These are phyloP conservation scores for Opeltia flavorubescens DNA, from an alignment of 495 filamentous ascomycete genomes.

Conservation along the genomic window DNA sequence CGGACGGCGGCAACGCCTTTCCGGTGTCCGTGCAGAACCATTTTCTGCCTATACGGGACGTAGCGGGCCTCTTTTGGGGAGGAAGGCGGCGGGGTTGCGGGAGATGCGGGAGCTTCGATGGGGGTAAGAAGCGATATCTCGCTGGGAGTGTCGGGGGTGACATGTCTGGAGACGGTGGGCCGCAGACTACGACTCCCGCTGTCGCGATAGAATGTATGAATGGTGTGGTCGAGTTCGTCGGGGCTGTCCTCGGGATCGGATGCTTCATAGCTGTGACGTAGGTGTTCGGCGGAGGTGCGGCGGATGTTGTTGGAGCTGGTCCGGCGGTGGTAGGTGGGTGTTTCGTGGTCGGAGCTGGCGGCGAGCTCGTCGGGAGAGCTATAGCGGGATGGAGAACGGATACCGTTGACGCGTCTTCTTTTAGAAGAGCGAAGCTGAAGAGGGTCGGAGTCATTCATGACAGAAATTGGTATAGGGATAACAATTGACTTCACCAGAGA, in stretches of 20 bases:
- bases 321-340: slow-evolving; percentile 19
- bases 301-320: slow-evolving; percentile 11
- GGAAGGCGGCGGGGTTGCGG: neutral
- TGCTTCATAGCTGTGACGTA: slow-evolving; percentile 1
- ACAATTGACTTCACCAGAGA: neutral
- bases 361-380: slow-evolving; percentile 42
- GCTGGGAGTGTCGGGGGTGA: neutral
- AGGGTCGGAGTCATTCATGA: neutral
- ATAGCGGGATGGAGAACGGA: slow-evolving; percentile 25
- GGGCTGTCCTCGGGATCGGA: slow-evolving; percentile 23
- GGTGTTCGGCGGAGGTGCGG: neutral
- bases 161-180: neutral
- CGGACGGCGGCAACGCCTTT: slow-evolving; percentile 71
- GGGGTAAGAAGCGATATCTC: neutral
- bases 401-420: slow-evolving; percentile 39
- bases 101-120: slow-evolving; percentile 4
- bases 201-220: slow-evolving; percentile 11
- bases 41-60: slow-evolving; percentile 45
- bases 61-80: slow-evolving; percentile 6
- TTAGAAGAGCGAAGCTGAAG: slow-evolving; percentile 30
- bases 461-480: neutral
- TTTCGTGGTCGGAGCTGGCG: slow-evolving; percentile 28
- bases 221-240: slow-evolving; percentile 25
- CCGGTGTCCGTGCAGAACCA: slow-evolving; percentile 59
- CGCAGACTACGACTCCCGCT: neutral